A percentile compares a stretch with the other conserved stretches of the same genome.
Evolutionary conservation across 352 stramenopile genomes (phyloP).

Genomic region (Pythium sp.): DNA sequence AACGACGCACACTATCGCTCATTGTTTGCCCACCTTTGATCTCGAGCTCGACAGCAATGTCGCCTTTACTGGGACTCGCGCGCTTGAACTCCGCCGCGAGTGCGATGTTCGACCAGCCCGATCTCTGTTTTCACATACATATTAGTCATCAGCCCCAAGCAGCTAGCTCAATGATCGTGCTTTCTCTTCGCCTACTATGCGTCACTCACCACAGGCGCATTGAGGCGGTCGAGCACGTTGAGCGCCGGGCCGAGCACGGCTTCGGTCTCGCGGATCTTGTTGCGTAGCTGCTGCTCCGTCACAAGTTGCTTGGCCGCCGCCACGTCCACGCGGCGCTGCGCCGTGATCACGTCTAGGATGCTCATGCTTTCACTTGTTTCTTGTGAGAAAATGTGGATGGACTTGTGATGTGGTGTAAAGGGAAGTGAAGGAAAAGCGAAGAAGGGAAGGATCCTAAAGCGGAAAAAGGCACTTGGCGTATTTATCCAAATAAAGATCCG

Average conservation of each 20-base stretch:
- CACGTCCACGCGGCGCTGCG: conserved; percentile 67
- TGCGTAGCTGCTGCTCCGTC: conserved; percentile 46
- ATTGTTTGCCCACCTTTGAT: conserved; percentile 38
- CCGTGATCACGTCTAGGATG: conserved; percentile 79
- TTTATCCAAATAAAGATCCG: no score
- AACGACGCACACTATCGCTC: no score
- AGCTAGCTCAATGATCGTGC: no score
- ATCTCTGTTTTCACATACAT: conserved; percentile 28
- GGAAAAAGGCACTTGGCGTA: no score
- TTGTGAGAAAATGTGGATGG: not conserved
- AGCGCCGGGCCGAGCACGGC: conserved; percentile 77
- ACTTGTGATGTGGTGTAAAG: not conserved
- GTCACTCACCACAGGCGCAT: conserved; percentile 66
- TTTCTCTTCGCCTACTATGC: conserved; percentile 13
- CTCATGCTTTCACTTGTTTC: conserved; percentile 33
- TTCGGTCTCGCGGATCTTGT: conserved; percentile 84
- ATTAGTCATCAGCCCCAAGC: not conserved
- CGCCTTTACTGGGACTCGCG: conserved; percentile 95
- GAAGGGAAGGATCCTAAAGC: no score
- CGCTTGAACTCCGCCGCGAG: conserved; percentile 99
- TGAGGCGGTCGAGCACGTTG: conserved; percentile 80
- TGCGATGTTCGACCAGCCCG: conserved; percentile 76
- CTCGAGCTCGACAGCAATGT: conserved; percentile 87
- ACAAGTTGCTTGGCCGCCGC: conserved; percentile 47
- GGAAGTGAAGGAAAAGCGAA: not conserved